These are phyloP conservation scores for Plasmopara viticola DNA, from an alignment of 352 stramenopile species.

Conservation along the genomic window DNA sequence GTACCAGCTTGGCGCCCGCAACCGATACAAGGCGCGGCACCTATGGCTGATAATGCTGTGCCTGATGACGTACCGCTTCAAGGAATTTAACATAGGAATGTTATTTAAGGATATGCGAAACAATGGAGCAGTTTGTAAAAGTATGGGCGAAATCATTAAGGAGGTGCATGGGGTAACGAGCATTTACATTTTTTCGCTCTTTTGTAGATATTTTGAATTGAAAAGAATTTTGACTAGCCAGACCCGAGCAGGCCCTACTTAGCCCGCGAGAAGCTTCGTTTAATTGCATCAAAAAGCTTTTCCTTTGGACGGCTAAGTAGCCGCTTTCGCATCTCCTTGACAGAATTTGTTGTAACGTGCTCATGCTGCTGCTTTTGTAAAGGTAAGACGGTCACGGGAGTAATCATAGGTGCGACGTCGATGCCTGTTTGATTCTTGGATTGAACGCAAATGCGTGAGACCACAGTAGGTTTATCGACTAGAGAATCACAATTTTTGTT, in stretches of 20 bases:
- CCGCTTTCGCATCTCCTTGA: slow-evolving; percentile 11
- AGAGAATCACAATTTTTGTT: slow-evolving; percentile 16
- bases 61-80: slow-evolving; percentile 63
- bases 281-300: slow-evolving; percentile 59
- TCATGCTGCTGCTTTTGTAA: slow-evolving; percentile 10
- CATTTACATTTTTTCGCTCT: not conserved
- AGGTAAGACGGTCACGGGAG: not conserved
- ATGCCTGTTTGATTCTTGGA: slow-evolving; percentile 16
- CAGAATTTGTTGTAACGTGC: slow-evolving; percentile 4
- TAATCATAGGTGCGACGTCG: not conserved
- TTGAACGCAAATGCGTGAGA: slow-evolving; percentile 15
- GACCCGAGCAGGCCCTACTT: slow-evolving; percentile 21
- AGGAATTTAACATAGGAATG: slow-evolving; percentile 47
- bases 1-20: slow-evolving; percentile 77
- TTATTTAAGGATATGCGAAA: slow-evolving; percentile 1
- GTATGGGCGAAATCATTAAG: not conserved
- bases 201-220: not conserved
- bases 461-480: slow-evolving; percentile 8
- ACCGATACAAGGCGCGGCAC: slow-evolving; percentile 30
- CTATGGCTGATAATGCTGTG: slow-evolving; percentile 30
- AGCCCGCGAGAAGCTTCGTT: slow-evolving; percentile 33
- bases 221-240: slow-evolving; percentile 3
- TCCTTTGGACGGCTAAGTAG: slow-evolving; percentile 55
- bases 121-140: not conserved
- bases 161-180: slow-evolving; percentile 2